Conservation (phyloP, 805 yeast genomes). For the Candida nemodendra region DNA sequence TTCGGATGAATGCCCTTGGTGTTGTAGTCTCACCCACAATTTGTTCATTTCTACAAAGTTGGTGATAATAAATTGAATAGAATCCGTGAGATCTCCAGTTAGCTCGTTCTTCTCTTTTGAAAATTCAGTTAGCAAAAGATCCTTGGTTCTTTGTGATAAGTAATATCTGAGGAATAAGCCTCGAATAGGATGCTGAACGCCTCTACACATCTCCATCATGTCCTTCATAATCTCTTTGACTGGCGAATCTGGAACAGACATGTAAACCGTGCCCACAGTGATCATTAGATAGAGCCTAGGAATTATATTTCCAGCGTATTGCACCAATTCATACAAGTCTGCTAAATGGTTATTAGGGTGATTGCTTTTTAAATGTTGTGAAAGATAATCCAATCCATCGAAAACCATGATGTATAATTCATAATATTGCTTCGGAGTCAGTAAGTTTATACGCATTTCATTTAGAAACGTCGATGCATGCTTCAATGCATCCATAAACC, state of each 20-base stretch:
- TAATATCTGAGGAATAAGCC: constrained; percentile 91
- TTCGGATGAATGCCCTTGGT: constrained; percentile 89
- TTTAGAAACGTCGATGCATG: constrained; percentile 80
- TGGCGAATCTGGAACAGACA: constrained; percentile 77
- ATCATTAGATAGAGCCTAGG: constrained; percentile 94
- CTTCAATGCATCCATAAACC: constrained; percentile 82
- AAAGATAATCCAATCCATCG: constrained; percentile 73
- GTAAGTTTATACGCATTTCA: constrained; percentile 71
- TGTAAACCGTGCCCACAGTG: constrained; percentile 88
- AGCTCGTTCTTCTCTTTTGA: constrained; percentile 19
- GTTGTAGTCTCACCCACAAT: constrained; percentile 94
- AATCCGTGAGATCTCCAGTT: constrained; percentile 51
- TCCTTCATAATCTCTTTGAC: constrained; percentile 85
- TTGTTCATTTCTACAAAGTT: constrained; percentile 98
- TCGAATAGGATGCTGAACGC: constrained; percentile 92
- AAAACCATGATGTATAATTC: constrained; percentile 82
- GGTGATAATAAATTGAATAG: constrained; percentile 74
- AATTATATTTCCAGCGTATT: constrained; percentile 89
- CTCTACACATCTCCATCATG: constrained; percentile 96
- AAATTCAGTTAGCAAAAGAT: constrained; percentile 47
- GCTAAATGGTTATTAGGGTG: constrained; percentile 75
- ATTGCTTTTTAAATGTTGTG: constrained; percentile 60
- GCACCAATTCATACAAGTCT: constrained; percentile 91
- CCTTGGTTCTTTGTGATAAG: constrained; percentile 78
- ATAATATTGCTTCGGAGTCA: constrained; percentile 90